Evolutionary conservation across 2,329 filamentous ascomycete genomes (phyloP), one percentile per base, ranked within the genome.

Genomic region (Pseudocercospora vitis): DNA sequence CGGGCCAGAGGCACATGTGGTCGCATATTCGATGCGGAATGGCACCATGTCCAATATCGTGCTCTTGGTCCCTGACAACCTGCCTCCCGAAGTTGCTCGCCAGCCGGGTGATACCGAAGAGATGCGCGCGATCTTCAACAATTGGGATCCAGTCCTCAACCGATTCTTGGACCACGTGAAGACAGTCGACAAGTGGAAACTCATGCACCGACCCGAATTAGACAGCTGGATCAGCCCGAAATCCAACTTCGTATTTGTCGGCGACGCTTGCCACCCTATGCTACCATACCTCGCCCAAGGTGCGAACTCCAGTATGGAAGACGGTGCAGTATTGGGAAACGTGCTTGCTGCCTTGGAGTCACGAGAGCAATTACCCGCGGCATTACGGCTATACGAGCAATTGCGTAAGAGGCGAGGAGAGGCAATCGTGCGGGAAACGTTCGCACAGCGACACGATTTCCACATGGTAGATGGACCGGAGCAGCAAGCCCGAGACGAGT

Each of bases 271-370:
- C 55, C 84, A 86, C 31, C 45, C 54, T 11, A 58, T 61, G 60
- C 50, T 63, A 3, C 58, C 58, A 6, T 62, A 62, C 33, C 73
- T 83, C 23, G 85, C 81, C 0, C 86, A 84, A 67, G 85, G 86
- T 0, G 85, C 85, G 11, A 87, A 87, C 63, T 84, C 79, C 0
- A 80, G 81, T 0, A 74, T 89, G 1, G 85, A 89, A 64, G 86
- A 89, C 49, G 85, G 84, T 0, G 83, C 84, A 0, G 83, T 86
- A 0, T 70, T 88, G 0, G 85, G 85, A 0, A 73, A 76, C 0
- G 63, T 87, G 1, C 70, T 88, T 0, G 77, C 78, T 0, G 73
- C 77, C 2, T 21, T 85, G 7, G 69, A 72, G 28, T 68, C 67
- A 0, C 76, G 73, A 42, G 62, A 61, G 0, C 70, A 74, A 33